Conservation (phyloP, 352 stramenopile genomes). For the Peronospora belbahrii region DNA sequence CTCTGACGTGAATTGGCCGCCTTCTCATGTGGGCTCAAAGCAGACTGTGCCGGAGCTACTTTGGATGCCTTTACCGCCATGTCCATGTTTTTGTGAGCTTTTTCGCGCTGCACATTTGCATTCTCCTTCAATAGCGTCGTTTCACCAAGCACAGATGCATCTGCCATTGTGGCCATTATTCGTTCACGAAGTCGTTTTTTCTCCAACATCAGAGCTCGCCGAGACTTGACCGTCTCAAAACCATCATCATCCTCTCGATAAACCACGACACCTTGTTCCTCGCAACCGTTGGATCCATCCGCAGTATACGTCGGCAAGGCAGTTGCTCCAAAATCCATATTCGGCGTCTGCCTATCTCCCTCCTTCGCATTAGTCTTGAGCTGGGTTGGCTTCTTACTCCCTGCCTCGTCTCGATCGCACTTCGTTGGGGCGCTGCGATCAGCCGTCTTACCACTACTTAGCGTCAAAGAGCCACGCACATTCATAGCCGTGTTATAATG, state of each 20-base stretch:
- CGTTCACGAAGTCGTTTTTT: conserved; percentile 21
- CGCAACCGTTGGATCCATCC: conserved; percentile 1
- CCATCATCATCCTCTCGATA: neutral
- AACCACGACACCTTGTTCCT: conserved; percentile 6
- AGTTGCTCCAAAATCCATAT: conserved; percentile 1
- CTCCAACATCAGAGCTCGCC: conserved; percentile 15
- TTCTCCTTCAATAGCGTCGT: conserved; percentile 1
- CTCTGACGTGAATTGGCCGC: neutral
- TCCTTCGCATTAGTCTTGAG: no score
- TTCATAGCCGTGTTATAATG: neutral
- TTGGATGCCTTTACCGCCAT: neutral
- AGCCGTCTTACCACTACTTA: neutral
- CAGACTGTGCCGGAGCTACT: conserved; percentile 1
- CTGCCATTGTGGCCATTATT: conserved; percentile 6
- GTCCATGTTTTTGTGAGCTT: conserved; percentile 9
- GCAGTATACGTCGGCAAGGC: conserved; percentile 5
- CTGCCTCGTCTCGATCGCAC: conserved; percentile 1
- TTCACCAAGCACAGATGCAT: conserved; percentile 1
- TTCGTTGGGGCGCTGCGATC: neutral
- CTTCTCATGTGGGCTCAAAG: conserved; percentile 5
- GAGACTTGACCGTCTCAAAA: conserved; percentile 27
- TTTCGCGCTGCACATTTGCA: conserved; percentile 12
- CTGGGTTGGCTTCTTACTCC: conserved; percentile 2
- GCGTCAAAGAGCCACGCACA: neutral
- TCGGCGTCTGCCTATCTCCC: conserved; percentile 1